A percentile compares a stretch with the other conserved stretches of the same genome.
Conservation (phyloP, 371 early-diverging fungal species). For the Nematocida ironsii region DNA sequence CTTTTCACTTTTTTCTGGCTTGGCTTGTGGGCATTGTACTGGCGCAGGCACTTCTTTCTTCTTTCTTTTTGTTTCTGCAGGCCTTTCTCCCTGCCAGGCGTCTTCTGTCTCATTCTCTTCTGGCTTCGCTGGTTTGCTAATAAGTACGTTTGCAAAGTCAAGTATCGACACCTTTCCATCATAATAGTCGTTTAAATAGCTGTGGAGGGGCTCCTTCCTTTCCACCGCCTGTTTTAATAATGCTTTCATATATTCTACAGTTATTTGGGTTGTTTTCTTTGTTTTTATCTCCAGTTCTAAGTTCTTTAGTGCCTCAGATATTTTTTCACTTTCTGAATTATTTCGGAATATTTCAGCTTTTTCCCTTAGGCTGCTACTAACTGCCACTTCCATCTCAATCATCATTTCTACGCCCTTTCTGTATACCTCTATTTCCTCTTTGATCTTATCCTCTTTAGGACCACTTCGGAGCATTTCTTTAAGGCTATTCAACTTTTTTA, state of each 20-base stretch:
- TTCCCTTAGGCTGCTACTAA: background rate
- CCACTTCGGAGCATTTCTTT: slow-evolving; percentile 39
- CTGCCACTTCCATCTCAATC: slow-evolving; percentile 36
- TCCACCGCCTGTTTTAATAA: slow-evolving; percentile 2
- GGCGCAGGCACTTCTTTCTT: slow-evolving; percentile 7
- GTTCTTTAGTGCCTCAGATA: slow-evolving; percentile 23
- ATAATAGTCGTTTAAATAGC: slow-evolving; percentile 27
- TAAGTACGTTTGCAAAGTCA: background rate
- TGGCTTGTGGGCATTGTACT: background rate
- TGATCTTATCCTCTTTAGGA: slow-evolving; percentile 49
- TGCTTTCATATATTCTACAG: slow-evolving; percentile 3
- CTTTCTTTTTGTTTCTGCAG: slow-evolving; percentile 4
- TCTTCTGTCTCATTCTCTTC: background rate
- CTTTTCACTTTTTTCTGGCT: slow-evolving; percentile 1
- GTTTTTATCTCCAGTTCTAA: slow-evolving; percentile 34
- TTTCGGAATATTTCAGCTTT: slow-evolving; percentile 18
- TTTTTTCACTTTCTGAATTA: slow-evolving; percentile 4
- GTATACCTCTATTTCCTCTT: slow-evolving; percentile 53
- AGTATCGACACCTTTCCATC: slow-evolving; percentile 25
- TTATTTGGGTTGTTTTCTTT: slow-evolving; percentile 13
- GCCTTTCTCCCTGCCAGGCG: slow-evolving; percentile 38
- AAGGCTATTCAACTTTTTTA: slow-evolving; percentile 25
- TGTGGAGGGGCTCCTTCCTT: background rate
- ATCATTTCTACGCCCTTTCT: slow-evolving; percentile 51
- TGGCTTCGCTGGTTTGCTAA: background rate